Percentiles rank a stretch among this genome's conserved stretches.
Evolutionary conservation across 768 basidiomycete species (phyloP).

Genomic region (Boletus rufocinnamomeus): DNA sequence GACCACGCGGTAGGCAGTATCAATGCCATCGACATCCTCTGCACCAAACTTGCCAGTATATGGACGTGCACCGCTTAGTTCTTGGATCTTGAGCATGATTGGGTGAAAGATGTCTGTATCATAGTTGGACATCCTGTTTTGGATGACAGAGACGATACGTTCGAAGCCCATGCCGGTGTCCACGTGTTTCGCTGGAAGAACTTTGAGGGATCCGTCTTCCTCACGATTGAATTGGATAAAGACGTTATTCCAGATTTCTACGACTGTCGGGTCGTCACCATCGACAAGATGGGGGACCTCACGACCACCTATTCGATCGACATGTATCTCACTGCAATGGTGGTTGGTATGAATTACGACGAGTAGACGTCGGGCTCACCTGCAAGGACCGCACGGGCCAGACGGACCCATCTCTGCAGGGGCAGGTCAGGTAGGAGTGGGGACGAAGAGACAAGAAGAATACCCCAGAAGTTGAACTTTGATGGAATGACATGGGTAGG

Average conservation of each 20-base stretch:
- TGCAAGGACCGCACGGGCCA: conserved; percentile 97
- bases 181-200: conserved; percentile 90
- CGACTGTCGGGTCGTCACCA: conserved; percentile 92
- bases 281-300: conserved; percentile 94
- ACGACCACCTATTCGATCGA: conserved; percentile 95
- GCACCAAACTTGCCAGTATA: conserved; percentile 91
- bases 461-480: conserved; percentile 99
- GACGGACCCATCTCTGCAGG: conserved; percentile 93
- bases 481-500: conserved; percentile 92
- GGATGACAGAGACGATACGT: conserved; percentile 91
- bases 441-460: conserved; percentile 23
- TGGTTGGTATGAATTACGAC: background rate
- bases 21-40: conserved; percentile 95
- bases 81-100: conserved; percentile 83
- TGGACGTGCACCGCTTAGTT: conserved; percentile 83
- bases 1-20: conserved; percentile 96
- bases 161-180: conserved; percentile 99
- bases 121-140: conserved; percentile 92
- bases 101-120: conserved; percentile 96
- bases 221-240: conserved; percentile 99
- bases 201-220: conserved; percentile 74
- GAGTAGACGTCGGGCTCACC: conserved; percentile 41
- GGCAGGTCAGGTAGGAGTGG: conserved; percentile 4
- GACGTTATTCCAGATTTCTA: conserved; percentile 99
- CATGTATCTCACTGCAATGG: conserved; percentile 83